Conservation (phyloP, 768 basidiomycete species). For the Kwoniella heveanensis region DNA sequence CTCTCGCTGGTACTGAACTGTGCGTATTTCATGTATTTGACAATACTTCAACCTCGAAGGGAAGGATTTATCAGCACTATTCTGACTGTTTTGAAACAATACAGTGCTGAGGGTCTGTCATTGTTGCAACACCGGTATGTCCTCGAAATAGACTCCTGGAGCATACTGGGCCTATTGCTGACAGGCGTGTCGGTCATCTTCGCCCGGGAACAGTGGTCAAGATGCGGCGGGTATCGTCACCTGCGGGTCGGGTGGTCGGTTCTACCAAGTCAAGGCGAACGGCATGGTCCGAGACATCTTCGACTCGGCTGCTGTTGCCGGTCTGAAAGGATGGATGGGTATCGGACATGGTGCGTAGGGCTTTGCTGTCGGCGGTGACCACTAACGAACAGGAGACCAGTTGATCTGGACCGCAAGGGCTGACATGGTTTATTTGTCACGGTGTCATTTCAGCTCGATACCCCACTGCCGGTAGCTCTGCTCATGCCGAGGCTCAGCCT, state of each 20-base stretch:
- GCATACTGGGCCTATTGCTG: no score
- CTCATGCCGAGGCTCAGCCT: constrained; percentile 95
- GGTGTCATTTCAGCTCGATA: constrained; percentile 74
- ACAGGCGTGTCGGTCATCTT: not conserved
- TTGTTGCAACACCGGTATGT: constrained; percentile 78
- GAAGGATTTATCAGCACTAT: no score
- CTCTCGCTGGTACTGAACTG: constrained; percentile 80
- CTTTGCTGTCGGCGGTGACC: no score
- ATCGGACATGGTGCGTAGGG: constrained; percentile 81
- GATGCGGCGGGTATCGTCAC: constrained; percentile 98
- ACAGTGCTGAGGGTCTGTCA: constrained; percentile 77
- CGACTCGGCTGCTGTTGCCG: constrained; percentile 73
- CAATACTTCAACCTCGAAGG: not conserved
- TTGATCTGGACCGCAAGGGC: no score
- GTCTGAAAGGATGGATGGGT: constrained; percentile 90
- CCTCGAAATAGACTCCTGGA: no score
- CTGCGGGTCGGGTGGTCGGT: constrained; percentile 88
- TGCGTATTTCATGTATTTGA: constrained; percentile 44
- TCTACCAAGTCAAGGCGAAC: constrained; percentile 98
- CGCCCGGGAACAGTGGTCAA: constrained; percentile 67
- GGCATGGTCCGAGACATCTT: constrained; percentile 99
- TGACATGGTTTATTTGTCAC: not conserved
- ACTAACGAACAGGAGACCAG: no score
- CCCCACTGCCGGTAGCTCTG: constrained; percentile 95
- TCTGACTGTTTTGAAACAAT: not conserved